Evolutionary conservation across 805 yeast genomes (phyloP).

Genomic region (Lipomyces yamadae): DNA sequence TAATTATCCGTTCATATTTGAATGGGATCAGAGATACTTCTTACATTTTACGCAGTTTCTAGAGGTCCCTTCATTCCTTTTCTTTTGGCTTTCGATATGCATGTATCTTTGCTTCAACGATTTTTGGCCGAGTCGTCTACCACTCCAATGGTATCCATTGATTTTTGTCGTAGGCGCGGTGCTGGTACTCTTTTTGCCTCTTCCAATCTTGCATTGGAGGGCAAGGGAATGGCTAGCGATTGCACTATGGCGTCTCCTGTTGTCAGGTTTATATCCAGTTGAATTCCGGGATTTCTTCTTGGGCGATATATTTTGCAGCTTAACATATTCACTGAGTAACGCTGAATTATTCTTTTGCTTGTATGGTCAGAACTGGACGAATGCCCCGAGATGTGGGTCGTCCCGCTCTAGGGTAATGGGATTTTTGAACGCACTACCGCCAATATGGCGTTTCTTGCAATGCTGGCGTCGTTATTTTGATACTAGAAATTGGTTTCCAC

Average conservation of each 20-base stretch:
- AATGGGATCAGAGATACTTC: conserved; percentile 71
- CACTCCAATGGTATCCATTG: conserved; percentile 82
- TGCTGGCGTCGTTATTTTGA: conserved; percentile 90
- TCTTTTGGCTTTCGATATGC: conserved; percentile 62
- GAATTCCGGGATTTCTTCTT: conserved; percentile 92
- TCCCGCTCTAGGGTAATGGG: conserved; percentile 78
- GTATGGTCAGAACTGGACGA: conserved; percentile 69
- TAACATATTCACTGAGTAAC: conserved; percentile 87
- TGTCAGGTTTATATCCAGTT: conserved; percentile 90
- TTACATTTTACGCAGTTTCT: conserved; percentile 69
- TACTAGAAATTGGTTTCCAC: conserved; percentile 96
- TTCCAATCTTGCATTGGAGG: conserved; percentile 58
- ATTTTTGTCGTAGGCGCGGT: conserved; percentile 63
- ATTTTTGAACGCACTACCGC: conserved; percentile 80
- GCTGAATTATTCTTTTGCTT: conserved; percentile 84
- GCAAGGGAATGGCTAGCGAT: conserved; percentile 79
- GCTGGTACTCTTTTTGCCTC: conserved; percentile 62
- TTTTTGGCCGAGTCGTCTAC: conserved; percentile 63
- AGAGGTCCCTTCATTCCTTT: conserved; percentile 63
- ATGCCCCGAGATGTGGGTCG: conserved; percentile 68
- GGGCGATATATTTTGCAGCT: conserved; percentile 88
- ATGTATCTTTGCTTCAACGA: conserved; percentile 77
- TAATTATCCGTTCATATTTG: conserved; percentile 91
- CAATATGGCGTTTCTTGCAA: conserved; percentile 87
- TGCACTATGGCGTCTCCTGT: conserved; percentile 69